Evolutionary conservation across 345 rosid species (phyloP).

Genomic region (Gossypioides kirkii): DNA sequence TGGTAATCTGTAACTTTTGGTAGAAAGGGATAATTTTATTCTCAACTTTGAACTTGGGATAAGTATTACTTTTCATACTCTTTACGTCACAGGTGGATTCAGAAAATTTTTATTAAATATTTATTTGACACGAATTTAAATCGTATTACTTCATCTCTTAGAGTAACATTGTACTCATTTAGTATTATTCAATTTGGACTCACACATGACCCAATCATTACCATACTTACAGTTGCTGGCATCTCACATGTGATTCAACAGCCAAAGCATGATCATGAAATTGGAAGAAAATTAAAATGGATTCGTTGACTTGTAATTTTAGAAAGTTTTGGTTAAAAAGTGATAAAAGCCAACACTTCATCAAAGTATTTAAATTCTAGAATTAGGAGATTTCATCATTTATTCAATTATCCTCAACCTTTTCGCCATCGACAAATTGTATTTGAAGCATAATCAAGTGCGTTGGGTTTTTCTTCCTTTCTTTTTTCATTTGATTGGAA

Average conservation of each 20-base stretch:
- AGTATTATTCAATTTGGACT: not conserved
- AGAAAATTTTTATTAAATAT: no score
- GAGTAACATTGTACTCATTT: not conserved
- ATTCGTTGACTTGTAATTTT: not conserved
- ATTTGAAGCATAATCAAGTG: constrained; percentile 10
- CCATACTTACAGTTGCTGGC: not conserved
- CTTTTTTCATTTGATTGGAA: not conserved
- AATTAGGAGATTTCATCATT: not conserved
- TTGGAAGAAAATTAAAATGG: not conserved
- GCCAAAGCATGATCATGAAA: not conserved
- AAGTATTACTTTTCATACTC: no score
- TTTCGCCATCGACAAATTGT: not conserved
- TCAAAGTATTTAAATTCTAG: not conserved
- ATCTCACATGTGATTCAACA: constrained; percentile 4
- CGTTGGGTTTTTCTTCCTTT: not conserved
- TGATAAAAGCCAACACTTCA: not conserved
- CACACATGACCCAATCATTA: not conserved
- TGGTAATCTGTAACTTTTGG: not conserved
- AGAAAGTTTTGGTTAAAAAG: not conserved
- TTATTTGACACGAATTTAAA: no score
- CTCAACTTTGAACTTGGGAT: not conserved
- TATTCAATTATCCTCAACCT: not conserved
- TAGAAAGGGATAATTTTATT: not conserved
- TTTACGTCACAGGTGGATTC: no score
- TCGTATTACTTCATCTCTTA: no score